A percentile compares a stretch with the other conserved stretches of the same genome.
Conservation (phyloP, 2,329 filamentous ascomycete genomes). For the Ophiognomonia clavigignenti-juglandacearum region DNA sequence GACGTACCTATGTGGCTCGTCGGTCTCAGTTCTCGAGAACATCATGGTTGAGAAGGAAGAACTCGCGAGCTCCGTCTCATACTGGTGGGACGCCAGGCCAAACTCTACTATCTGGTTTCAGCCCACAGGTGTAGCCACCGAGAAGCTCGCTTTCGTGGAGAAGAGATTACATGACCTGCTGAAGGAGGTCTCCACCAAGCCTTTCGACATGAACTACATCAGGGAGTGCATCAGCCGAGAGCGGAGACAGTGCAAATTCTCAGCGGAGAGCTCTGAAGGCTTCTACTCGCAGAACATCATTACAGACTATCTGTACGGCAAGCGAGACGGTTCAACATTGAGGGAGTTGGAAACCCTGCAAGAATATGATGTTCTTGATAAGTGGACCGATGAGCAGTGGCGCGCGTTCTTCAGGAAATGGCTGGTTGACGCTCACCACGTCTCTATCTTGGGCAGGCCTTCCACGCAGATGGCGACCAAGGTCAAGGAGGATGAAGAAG, state of each 20-base stretch:
- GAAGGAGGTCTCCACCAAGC: conserved; percentile 71
- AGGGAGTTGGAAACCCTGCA: conserved; percentile 50
- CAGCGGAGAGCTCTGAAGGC: conserved; percentile 73
- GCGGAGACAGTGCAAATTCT: conserved; percentile 74
- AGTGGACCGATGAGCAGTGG: conserved; percentile 84
- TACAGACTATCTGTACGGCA: conserved; percentile 86
- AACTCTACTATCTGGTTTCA: conserved; percentile 82
- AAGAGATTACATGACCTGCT: conserved; percentile 80
- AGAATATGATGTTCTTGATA: conserved; percentile 65
- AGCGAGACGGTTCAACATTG: conserved; percentile 74
- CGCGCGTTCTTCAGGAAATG: conserved; percentile 74
- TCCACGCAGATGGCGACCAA: conserved; percentile 74
- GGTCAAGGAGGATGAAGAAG: conserved; percentile 76
- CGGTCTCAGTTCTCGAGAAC: conserved; percentile 88
- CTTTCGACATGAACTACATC: conserved; percentile 86
- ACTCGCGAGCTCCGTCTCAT: conserved; percentile 79
- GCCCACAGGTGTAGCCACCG: conserved; percentile 80
- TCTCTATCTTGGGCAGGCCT: conserved; percentile 84
- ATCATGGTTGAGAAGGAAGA: conserved; percentile 89
- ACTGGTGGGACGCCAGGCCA: conserved; percentile 73
- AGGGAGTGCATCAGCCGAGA: conserved; percentile 81
- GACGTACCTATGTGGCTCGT: conserved; percentile 87
- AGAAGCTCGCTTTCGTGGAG: conserved; percentile 78
- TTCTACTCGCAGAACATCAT: conserved; percentile 86
- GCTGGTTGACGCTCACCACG: conserved; percentile 78